Evolutionary conservation across 495 filamentous ascomycete species (phyloP).

Genomic region (Penicillium alfredii): DNA sequence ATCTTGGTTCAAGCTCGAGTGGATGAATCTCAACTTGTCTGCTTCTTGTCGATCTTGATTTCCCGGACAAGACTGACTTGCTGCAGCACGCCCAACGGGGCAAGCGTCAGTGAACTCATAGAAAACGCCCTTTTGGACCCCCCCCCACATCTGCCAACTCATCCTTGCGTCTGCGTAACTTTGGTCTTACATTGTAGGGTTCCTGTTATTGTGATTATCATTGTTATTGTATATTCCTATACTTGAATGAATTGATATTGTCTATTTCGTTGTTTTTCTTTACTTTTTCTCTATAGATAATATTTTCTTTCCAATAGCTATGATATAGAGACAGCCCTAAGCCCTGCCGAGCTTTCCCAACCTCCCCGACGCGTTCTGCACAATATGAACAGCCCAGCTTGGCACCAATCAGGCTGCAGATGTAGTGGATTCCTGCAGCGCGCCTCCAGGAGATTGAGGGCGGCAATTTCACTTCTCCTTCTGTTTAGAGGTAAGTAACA

Average conservation of each 20-base stretch:
- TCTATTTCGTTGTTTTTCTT: constrained; percentile 6
- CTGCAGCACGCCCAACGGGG: constrained; percentile 24
- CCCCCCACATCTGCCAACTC: constrained; percentile 69
- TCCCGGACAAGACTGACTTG: constrained; percentile 3
- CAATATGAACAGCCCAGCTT: constrained; percentile 30
- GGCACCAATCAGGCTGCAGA: constrained; percentile 24
- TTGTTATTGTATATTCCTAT: too few species aligned
- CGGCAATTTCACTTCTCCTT: constrained; percentile 14
- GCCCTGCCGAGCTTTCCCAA: too few species aligned
- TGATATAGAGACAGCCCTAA: too few species aligned
- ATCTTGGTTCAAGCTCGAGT: too few species aligned
- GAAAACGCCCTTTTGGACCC: constrained; percentile 24
- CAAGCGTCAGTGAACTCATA: constrained; percentile 14
- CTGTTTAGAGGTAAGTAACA: too few species aligned
- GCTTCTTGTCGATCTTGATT: neutral
- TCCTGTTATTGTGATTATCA: too few species aligned
- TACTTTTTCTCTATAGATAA: constrained; percentile 5
- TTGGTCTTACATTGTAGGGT: constrained; percentile 10
- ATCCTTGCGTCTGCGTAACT: constrained; percentile 68
- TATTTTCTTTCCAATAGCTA: too few species aligned
- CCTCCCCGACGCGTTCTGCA: constrained; percentile 31
- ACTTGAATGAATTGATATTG: too few species aligned
- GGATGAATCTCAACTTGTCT: too few species aligned
- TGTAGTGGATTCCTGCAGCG: constrained; percentile 23
- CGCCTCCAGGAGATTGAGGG: constrained; percentile 16